Percentiles rank a stretch among this genome's conserved stretches.
Conservation (phyloP, 2,329 filamentous ascomycete genomes). For the Chalara sp. region DNA sequence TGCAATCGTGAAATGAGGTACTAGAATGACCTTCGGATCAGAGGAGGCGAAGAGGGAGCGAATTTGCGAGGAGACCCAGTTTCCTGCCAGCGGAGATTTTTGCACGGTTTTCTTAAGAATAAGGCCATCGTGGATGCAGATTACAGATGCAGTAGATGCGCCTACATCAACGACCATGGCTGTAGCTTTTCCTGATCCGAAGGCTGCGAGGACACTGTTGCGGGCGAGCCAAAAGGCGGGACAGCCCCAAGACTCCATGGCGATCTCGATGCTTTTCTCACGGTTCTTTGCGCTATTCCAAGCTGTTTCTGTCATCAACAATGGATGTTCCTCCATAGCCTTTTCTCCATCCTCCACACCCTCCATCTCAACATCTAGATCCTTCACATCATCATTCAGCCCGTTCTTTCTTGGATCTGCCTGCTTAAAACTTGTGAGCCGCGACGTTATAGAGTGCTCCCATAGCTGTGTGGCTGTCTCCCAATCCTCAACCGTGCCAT, state of each 20-base stretch:
- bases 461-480: conserved; percentile 82
- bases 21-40: conserved; percentile 64
- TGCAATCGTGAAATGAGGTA: conserved; percentile 81
- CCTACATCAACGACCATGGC: conserved; percentile 90
- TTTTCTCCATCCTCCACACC: conserved; percentile 59
- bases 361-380: conserved; percentile 52
- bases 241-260: conserved; percentile 94
- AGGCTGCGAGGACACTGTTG: conserved; percentile 83
- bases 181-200: conserved; percentile 87
- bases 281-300: conserved; percentile 86
- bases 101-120: conserved; percentile 86
- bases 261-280: conserved; percentile 92
- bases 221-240: conserved; percentile 92
- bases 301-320: conserved; percentile 88
- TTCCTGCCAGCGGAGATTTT: conserved; percentile 76
- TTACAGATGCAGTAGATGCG: conserved; percentile 80
- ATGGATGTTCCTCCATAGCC: conserved; percentile 78
- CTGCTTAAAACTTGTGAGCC: conserved; percentile 71
- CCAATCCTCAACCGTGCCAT: conserved; percentile 94
- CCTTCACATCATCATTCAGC: conserved; percentile 55
- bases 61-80: conserved; percentile 86
- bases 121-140: conserved; percentile 90
- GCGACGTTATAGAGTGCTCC: conserved; percentile 87
- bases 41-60: conserved; percentile 69
- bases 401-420: conserved; percentile 69